phyloP scores from a whole-genome alignment of 208 protist genomes.

The Endotrypanum monterogeii region DNA sequence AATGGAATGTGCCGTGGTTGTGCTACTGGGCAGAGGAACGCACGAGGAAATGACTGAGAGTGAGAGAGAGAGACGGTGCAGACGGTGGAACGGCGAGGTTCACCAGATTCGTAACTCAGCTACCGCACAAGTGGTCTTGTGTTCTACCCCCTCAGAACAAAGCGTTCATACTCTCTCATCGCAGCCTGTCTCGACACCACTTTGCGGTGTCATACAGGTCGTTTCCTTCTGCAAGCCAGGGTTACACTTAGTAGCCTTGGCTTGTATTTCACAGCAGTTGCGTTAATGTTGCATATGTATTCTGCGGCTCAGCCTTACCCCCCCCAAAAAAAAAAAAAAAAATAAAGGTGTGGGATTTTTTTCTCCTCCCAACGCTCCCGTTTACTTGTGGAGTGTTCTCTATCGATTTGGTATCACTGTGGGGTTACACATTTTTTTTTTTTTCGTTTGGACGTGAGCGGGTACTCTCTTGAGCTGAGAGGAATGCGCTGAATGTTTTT shows the following conservation, averaged over 20 bases:
- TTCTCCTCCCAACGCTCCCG: background rate
- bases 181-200: slow-evolving; percentile 7
- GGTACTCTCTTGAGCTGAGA: no score
- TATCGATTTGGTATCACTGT: background rate
- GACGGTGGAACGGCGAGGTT: background rate
- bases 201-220: background rate
- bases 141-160: background rate
- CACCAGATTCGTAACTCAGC: background rate
- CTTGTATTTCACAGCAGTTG: background rate
- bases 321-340: no score
- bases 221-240: background rate
- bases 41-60: background rate
- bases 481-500: no score
- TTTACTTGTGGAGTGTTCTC: no score
- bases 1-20: background rate
- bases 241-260: background rate
- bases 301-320: background rate
- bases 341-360: no score
- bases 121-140: background rate
- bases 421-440: background rate
- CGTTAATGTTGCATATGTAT: background rate
- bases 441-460: background rate
- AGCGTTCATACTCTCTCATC: background rate
- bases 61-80: background rate
- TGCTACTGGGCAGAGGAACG: background rate